These are phyloP conservation scores for Acer negundo DNA, from an alignment of 345 rosid species.

Conservation along the genomic window DNA sequence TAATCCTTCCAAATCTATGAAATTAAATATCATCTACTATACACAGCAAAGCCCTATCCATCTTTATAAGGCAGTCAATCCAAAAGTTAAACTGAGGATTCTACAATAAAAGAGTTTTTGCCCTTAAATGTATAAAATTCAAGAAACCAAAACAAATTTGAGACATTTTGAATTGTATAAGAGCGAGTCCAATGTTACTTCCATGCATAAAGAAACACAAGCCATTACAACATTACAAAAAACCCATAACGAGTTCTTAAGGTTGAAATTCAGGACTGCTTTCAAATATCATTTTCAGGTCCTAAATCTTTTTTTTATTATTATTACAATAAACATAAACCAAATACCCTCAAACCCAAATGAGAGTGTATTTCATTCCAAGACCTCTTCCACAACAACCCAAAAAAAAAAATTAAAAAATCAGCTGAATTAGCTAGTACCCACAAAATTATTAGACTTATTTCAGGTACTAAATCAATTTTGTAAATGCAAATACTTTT, in stretches of 20 bases:
- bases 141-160: not conserved
- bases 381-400: not conserved
- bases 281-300: not conserved
- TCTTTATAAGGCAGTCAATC: not conserved
- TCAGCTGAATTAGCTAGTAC: not conserved
- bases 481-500: not conserved
- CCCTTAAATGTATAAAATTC: not conserved
- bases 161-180: not conserved
- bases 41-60: not conserved
- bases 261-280: not conserved
- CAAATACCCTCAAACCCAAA: not conserved
- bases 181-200: not conserved
- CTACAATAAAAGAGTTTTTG: not conserved
- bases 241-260: not conserved
- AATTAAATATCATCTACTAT: not conserved
- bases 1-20: not conserved
- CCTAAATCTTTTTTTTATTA: not conserved
- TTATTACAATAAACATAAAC: not conserved
- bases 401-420: not conserved
- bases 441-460: not conserved
- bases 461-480: not conserved
- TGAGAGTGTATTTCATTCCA: not conserved
- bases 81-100: conserved; percentile 8
- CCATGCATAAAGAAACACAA: not conserved
- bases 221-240: not conserved